Base-by-base conservation (phyloP, 108 stramenopile genomes). In the Pinguiococcus pyrenoidosus region DNA sequence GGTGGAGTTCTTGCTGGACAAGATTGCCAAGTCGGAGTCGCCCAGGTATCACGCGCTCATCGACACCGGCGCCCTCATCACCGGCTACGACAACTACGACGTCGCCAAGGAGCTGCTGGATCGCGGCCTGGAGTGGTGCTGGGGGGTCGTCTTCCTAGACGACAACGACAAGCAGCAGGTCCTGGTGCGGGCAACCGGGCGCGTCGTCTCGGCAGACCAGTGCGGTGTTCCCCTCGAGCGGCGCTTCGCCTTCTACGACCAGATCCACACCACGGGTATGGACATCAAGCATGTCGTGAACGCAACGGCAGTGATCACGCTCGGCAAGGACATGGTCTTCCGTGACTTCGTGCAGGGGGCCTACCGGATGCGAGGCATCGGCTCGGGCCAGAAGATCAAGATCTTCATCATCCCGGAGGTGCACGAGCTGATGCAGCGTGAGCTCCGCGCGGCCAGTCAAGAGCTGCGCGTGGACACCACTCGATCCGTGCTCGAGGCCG, bases 241-340 rank as follows among this genome's bases (percentile, higher is more conserved):
- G 29, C 64, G 72, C 1, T 73, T 73, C 51, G 64, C 73, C 10
- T 75, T 75, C 35, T 75, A 71, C 37, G 74, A 75, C 38, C 73
- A 75, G 44, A 61, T 68, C 20, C 74, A 75, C 40, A 71, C 69
- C 12, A 75, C 74, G 29, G 74, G 74, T 1, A 74, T 76, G 70
- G 75, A 76, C 45, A 75, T 76, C 25, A 68, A 74, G 53, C 73
- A 75, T 38, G 62, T 66, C 0, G 20, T 74, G 14, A 38, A 22
- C 12, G 66, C 62, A 2, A 23, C 28, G 3, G 73, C 75, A 0
- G 71, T 64, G 6, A 29, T 74, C 4, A 75, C 75, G 9, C 41
- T 76, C n/a, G 73, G 73, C 26, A 76, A 76, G 57, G 73, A 74
- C 52, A 74, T 76, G 73, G 63, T 54, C 24, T 74, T 76, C 39